phyloP scores from a whole-genome alignment of 2,329 filamentous ascomycete species.

The Ophiognomonia clavigignenti-juglandacearum region DNA sequence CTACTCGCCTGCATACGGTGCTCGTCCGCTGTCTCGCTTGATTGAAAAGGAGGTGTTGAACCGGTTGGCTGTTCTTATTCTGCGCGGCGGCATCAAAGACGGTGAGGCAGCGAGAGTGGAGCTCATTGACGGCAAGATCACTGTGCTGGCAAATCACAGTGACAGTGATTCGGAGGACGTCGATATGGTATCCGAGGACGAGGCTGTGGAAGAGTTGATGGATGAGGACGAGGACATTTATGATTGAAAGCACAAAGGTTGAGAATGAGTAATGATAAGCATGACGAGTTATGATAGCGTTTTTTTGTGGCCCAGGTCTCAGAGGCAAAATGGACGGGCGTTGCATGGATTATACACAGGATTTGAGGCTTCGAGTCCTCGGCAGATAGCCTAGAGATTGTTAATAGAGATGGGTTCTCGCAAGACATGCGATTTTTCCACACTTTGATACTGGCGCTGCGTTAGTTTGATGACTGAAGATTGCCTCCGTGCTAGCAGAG shows the following conservation, averaged over 20 bases:
- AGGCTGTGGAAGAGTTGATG: conserved; percentile 59
- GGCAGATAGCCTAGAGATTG: background rate
- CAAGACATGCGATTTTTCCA: no score
- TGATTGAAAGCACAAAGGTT: background rate
- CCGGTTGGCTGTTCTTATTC: conserved; percentile 82
- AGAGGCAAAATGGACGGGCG: background rate
- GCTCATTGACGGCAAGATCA: conserved; percentile 72
- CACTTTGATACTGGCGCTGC: no score
- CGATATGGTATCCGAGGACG: conserved; percentile 61
- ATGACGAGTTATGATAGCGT: background rate
- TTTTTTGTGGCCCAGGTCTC: background rate
- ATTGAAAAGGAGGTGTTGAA: conserved; percentile 99
- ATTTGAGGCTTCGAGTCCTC: background rate
- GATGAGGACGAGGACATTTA: conserved; percentile 52
- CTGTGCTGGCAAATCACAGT: conserved; percentile 76
- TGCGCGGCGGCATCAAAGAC: conserved; percentile 78
- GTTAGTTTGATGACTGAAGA: no score
- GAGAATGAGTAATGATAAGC: background rate
- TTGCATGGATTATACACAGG: background rate
- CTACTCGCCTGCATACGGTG: conserved; percentile 94
- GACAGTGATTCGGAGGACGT: conserved; percentile 60
- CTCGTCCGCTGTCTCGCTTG: conserved; percentile 77
- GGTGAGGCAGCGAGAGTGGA: conserved; percentile 79
- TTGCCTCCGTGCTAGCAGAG: no score
- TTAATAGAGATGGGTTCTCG: background rate